Percentiles rank a stretch among this genome's conserved stretches.
These are phyloP conservation scores for Pythium grandisporangium DNA, from an alignment of 352 stramenopile genomes.

Conservation along the genomic window DNA sequence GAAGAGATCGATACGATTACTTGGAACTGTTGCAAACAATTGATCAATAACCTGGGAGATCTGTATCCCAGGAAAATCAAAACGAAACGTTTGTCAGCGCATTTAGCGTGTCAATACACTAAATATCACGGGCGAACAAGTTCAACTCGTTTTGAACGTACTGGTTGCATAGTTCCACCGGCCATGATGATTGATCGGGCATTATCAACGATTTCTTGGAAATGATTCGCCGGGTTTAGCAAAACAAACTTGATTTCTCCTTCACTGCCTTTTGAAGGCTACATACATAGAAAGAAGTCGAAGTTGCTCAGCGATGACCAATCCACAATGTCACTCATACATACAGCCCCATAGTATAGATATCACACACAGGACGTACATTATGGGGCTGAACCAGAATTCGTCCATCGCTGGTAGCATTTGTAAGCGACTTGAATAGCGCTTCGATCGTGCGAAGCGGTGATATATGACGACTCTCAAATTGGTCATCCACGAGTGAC, in stretches of 20 bases:
- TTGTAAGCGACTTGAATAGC: slow-evolving; percentile 72
- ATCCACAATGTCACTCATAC: slow-evolving; percentile 2
- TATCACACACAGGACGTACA: slow-evolving; percentile 21
- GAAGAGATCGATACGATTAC: slow-evolving; percentile 88
- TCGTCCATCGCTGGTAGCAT: slow-evolving; percentile 48
- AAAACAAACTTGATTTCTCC: slow-evolving; percentile 91
- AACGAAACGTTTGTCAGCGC: too few species aligned
- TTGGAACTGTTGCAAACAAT: slow-evolving; percentile 84
- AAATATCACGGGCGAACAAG: too few species aligned
- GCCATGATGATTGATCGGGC: slow-evolving; percentile 94
- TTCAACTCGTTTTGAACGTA: too few species aligned
- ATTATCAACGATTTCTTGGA: slow-evolving; percentile 93
- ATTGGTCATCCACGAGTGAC: slow-evolving; percentile 15
- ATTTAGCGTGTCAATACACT: too few species aligned
- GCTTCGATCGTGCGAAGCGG: slow-evolving; percentile 69
- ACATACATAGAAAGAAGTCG: too few species aligned
- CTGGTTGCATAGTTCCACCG: slow-evolving; percentile 97
- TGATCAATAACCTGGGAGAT: slow-evolving; percentile 92
- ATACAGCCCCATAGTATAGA: too few species aligned
- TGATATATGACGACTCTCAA: slow-evolving; percentile 75
- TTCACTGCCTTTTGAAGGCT: slow-evolving; percentile 41
- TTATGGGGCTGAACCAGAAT: slow-evolving; percentile 59
- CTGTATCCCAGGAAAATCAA: slow-evolving; percentile 10
- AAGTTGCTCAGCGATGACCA: too few species aligned
- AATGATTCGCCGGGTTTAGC: slow-evolving; percentile 92